Percentiles rank a stretch among this genome's conserved stretches.
Conservation (phyloP, 495 filamentous ascomycete genomes). For the Talaromyces liani region DNA sequence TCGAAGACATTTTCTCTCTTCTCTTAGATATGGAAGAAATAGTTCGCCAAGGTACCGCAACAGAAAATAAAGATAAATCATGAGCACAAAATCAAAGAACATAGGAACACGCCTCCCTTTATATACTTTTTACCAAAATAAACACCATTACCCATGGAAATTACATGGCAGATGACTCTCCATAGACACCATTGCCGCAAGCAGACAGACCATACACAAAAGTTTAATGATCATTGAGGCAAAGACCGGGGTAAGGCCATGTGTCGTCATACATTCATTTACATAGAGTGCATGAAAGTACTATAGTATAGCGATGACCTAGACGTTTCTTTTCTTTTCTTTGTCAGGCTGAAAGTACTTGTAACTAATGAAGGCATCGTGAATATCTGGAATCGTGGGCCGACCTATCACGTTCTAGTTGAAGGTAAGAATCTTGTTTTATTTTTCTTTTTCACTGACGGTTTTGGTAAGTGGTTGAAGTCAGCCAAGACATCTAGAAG, state of each 20-base stretch:
- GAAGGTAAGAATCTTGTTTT: neutral
- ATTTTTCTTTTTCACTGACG: neutral
- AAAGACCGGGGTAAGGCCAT: neutral
- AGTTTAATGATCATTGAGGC: neutral
- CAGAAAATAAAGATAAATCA: neutral
- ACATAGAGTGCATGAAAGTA: no score
- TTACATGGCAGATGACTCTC: neutral
- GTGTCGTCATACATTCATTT: neutral
- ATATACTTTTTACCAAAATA: neutral
- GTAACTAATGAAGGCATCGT: neutral
- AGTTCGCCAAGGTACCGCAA: neutral
- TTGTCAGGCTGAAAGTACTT: no score
- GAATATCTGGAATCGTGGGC: neutral
- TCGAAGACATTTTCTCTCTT: neutral
- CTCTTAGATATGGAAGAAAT: neutral
- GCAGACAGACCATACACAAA: neutral
- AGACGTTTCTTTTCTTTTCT: neutral
- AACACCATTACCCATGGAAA: neutral
- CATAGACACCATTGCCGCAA: neutral
- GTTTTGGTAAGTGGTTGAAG: neutral
- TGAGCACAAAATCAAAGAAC: neutral
- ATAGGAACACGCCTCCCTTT: neutral
- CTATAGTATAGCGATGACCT: neutral
- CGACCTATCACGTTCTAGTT: neutral
- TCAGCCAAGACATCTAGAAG: neutral